Conservation (phyloP, 257 asterid species). For the Agastache rugosa region DNA sequence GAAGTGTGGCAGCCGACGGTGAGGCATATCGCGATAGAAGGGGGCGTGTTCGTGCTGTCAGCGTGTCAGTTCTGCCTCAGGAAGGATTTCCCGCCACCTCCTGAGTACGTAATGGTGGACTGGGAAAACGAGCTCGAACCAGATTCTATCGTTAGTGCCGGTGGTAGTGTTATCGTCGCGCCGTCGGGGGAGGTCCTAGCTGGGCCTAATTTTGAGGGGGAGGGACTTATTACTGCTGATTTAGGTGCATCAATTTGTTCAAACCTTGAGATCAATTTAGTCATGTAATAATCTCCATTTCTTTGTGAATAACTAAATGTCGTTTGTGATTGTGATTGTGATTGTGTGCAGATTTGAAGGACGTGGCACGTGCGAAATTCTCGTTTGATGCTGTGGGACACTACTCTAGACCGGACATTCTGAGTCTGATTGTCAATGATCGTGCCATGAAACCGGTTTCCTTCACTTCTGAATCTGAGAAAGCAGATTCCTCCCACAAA, state of each 20-base stretch:
- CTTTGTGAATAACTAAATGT: background rate
- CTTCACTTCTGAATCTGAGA: conserved; percentile 67
- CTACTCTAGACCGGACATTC: conserved; percentile 88
- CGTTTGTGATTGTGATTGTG: background rate
- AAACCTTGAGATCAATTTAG: no score
- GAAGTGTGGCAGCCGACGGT: conserved; percentile 95
- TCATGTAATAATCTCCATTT: no score
- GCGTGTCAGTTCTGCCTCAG: conserved; percentile 91
- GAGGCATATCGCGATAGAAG: conserved; percentile 96
- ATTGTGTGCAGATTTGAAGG: conserved; percentile 74
- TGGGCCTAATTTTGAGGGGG: conserved; percentile 93
- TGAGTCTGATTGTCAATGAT: conserved; percentile 77
- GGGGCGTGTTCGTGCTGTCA: conserved; percentile 88
- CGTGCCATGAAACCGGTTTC: conserved; percentile 71
- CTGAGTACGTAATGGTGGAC: conserved; percentile 72
- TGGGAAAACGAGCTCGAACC: conserved; percentile 66
- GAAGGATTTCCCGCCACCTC: conserved; percentile 92
- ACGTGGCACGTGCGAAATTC: conserved; percentile 88
- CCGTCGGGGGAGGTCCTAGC: conserved; percentile 89
- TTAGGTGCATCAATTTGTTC: conserved; percentile 66
- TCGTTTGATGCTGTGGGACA: conserved; percentile 94
- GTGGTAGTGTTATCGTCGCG: conserved; percentile 89
- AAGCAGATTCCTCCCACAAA: conserved; percentile 48
- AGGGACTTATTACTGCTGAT: conserved; percentile 91
- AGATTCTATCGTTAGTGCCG: conserved; percentile 84